Percentiles rank a stretch among this genome's conserved stretches.
phyloP scores from a whole-genome alignment of 192 early-diverging fungal species.

The Rhizophagus clarus region DNA sequence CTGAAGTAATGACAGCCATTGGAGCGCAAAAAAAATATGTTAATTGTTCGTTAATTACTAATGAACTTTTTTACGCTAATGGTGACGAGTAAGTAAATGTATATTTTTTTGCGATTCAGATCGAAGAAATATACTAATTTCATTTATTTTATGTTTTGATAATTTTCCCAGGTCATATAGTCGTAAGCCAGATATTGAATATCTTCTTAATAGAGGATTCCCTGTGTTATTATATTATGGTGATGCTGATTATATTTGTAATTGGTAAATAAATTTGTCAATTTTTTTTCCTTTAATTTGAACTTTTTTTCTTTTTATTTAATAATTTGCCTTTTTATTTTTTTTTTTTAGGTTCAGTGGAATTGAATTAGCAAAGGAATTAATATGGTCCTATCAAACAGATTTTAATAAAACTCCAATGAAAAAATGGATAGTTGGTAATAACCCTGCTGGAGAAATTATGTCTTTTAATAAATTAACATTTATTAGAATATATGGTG shows the following conservation, averaged over 20 bases:
- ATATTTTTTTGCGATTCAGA: too few species aligned
- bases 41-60: slow-evolving; percentile 56
- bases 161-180: slow-evolving; percentile 39
- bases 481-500: background rate
- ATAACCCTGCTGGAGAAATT: background rate
- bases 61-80: slow-evolving; percentile 38
- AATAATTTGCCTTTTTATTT: too few species aligned
- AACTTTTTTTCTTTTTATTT: too few species aligned
- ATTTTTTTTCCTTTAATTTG: too few species aligned
- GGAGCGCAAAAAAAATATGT: slow-evolving; percentile 52
- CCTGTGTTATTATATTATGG: slow-evolving; percentile 75
- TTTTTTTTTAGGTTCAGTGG: too few species aligned
- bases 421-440: background rate
- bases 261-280: slow-evolving; percentile 47
- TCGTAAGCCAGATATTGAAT: slow-evolving; percentile 47
- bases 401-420: background rate
- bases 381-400: background rate
- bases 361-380: too few species aligned
- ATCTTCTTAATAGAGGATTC: slow-evolving; percentile 36
- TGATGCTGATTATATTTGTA: slow-evolving; percentile 83
- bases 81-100: slow-evolving; percentile 49
- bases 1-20: slow-evolving; percentile 50
- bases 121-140: background rate
- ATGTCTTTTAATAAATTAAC: background rate
- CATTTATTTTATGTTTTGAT: background rate